Evolutionary conservation across 2,329 filamentous ascomycete species (phyloP), one percentile per base, ranked within the genome.

Genomic region (Exophiala dermatitidis): DNA sequence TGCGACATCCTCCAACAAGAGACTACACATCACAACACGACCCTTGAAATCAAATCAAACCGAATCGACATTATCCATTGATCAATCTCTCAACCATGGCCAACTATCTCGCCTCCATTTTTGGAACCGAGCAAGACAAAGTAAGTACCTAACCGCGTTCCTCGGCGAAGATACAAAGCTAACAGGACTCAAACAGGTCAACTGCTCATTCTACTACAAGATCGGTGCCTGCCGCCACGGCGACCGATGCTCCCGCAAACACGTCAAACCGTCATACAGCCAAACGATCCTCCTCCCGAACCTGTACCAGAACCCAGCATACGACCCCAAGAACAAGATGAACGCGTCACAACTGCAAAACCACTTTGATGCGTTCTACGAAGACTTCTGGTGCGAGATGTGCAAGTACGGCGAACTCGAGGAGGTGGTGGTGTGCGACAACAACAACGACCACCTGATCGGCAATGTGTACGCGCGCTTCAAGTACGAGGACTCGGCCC

Each of bases 121-220:
- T 98, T 79, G 93, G 93, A 68, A 98, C 93, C 31, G 93, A 98
- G 80, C 93, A 97, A 74, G 93, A 98, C 84, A 98, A 91, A 71
- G 64, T 68, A 54, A 62, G 57, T 47, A 12, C 31, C n/a, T 26
- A 12, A 34, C 9, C 46, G 34, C 33, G 50, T 30, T 26, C 26
- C 41, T 60, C 60, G 57, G 59, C 61, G 51, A 62, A 54, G 34
- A 45, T 19, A 19, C 19, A 19, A 5, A 41, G 19, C 38, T 42
- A 40, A 40, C 30, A 34, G 38, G 5, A 46, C 33, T 4, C 7
- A 19, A 9, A 40, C 49, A 65, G 66, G 90, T 96, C 77, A 96
- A 97, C 81, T 96, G 93, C 82, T 93, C 87, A 53, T 98, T 98
- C 82, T 98, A 98, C 83, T 90, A 96, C 86, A 98, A 98, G 78